Evolutionary conservation across 208 protist species (phyloP), one percentile per base, ranked within the genome.

Genomic region (Crithidia acanthocephali): DNA sequence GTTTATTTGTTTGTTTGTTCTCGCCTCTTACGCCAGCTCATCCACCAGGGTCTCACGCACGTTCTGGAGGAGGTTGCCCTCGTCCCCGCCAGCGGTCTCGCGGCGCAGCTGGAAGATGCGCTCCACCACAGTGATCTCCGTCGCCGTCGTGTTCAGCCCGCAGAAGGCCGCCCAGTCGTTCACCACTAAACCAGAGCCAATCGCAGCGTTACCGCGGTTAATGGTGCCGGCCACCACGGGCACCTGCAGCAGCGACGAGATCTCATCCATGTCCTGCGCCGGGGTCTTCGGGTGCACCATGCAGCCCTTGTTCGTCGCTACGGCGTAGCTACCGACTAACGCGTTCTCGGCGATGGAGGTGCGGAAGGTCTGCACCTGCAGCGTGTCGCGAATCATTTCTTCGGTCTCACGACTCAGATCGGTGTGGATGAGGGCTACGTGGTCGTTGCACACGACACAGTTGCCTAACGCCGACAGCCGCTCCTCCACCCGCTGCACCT

Each of bases 131-230:
- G 97, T 98, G 57, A 99, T 97, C 86, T 99, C 99, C 28, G 99
- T 99, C 27, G 97, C 90, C 2, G 99, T 99, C 2, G 99, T 99
- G 76, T 99, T 98, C 16, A 99, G 57, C 23, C 99, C 99, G 78
- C 94, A 98, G 80, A 99, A 99, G 27, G 98, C 98, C 30, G 86
- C 84, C 98, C 98, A 99, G 88, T 99, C 99, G 79, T 99, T 99
- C 5, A 99, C 98, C 10, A 99, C 95, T 23, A 99, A 78, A n/a
- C 98, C 98, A 37, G 91, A 91, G 37, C 94, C 93, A 48, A 98
- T 80, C 11, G 93, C 93, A 20, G 98, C 92, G 48, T 91, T 97
- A 78, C 99, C 99, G 15, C 98, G 91, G 82, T 99, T 99, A 37
- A 99, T 97, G 11, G 99, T 99, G 47, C 99, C 99, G 7, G 99